Evolutionary conservation across 768 basidiomycete species (phyloP).

Genomic region (Phylloporus sp.): DNA sequence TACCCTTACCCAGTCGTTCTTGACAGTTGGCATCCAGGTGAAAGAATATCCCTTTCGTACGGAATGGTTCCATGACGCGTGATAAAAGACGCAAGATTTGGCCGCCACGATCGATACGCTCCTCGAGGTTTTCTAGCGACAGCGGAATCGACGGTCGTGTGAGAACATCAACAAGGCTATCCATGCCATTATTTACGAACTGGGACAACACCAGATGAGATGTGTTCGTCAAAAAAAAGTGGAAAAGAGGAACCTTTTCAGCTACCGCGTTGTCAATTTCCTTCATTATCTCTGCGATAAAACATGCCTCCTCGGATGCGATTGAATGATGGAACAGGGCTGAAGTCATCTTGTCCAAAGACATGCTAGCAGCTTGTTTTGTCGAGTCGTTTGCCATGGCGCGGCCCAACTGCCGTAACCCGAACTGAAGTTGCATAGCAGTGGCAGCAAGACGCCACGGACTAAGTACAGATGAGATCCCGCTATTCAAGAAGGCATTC

Average conservation of each 20-base stretch:
- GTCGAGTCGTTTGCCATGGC: conserved; percentile 56
- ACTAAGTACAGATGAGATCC: conserved; percentile 63
- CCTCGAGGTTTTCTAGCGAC: conserved; percentile 29
- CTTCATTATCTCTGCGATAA: conserved; percentile 77
- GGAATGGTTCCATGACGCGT: conserved; percentile 63
- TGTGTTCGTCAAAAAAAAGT: background rate
- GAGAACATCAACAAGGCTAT: conserved; percentile 58
- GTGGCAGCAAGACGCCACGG: conserved; percentile 85
- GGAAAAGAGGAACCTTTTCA: conserved; percentile 47
- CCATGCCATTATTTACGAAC: conserved; percentile 76
- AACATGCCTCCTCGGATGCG: conserved; percentile 75
- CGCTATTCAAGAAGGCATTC: conserved; percentile 52
- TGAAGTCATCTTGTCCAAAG: conserved; percentile 61
- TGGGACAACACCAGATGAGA: conserved; percentile 23
- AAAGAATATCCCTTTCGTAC: conserved; percentile 46
- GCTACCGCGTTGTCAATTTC: conserved; percentile 65
- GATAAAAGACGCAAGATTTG: conserved; percentile 69
- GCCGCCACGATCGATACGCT: conserved; percentile 51
- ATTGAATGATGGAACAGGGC: conserved; percentile 71
- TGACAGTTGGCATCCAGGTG: conserved; percentile 46
- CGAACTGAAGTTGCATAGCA: conserved; percentile 73
- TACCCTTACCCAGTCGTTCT: conserved; percentile 50
- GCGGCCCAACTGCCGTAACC: conserved; percentile 68
- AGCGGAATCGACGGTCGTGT: conserved; percentile 27
- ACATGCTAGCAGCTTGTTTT: conserved; percentile 50